Evolutionary conservation across 2,329 filamentous ascomycete genomes (phyloP), one percentile per base, ranked within the genome.

Genomic region (Hirsutella rhossiliensis): DNA sequence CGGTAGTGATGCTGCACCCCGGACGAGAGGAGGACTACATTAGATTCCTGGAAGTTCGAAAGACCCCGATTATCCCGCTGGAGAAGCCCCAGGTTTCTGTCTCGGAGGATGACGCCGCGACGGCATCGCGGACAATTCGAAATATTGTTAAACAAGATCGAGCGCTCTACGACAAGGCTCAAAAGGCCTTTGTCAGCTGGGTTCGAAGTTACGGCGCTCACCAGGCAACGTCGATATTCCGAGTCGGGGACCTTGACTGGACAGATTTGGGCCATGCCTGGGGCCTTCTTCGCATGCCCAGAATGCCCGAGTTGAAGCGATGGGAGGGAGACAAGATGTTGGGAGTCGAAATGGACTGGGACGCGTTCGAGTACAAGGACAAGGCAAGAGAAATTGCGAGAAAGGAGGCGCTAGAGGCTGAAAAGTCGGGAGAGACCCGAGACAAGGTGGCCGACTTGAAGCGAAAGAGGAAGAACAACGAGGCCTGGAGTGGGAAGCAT

Each of bases 101-200:
- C n/a, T 71, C 74, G 0, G 73, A 78, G 2, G 68, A 70, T 0
- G 80, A 86, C n/a, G 84, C 80, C 0, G 61, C 66, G 1, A 58
- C 64, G 1, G 68, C 73, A 0, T 79, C 78, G 0, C 61, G 74
- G 11, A 71, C 65, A 39, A 82, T 94, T 45, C 76, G 86, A 23
- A 65, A 69, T 11, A 57, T 76, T 4, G 73, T 81, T 12, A 56
- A 59, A 34, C 53, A 63, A 9, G 75, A 78, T 48, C 65, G 72
- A 38, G 72, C 68, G 4, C 59, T 92, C 11, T 82, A 92, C 59
- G 88, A 96, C 60, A 92, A 94, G 56, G 88, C 84, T 1, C 87
- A 95, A 58, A 80, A 82, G 48, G 92, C 82, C 1, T 97, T 98
- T 54, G 90, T 97, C 19, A 90, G 84, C 57, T 97, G 88, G 85